Base-by-base conservation (phyloP, 257 asterid genomes). In the Craterostigma plantagineum region DNA sequence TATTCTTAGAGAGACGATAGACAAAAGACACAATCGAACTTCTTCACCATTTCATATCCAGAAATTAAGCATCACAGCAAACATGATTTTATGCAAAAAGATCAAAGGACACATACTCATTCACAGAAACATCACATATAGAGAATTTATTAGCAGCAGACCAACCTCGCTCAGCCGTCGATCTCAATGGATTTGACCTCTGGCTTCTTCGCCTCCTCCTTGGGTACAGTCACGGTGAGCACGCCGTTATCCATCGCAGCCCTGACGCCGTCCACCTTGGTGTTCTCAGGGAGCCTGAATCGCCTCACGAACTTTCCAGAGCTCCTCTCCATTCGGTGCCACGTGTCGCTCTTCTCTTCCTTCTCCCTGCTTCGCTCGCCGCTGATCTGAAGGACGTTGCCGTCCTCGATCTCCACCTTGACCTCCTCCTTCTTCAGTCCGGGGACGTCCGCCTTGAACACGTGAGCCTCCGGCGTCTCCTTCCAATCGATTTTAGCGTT, bases 261-360 rank as follows among this genome's bases (percentile, higher is more conserved):
- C 16, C 51, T 63, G 10, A 57, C 38, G 61, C 53, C 34, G 33
- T 57, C 61, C 46, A 48, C 1, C 30, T 57, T 63, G 0, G 61
- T 43, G 11, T 63, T 57, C 49, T 62, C 60, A 38, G 63, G 68
- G 52, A 62, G 60, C 48, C 60, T 23, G 46, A 56, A 62, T 12
- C 58, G 52, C 33, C 61, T 56, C 38, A 52, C 16, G 54, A 63
- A 57, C 50, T 43, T 52, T 6, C 64, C 61, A 15, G 57, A 16
- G 54, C 69, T 63, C 54, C 69, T 48, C 69, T 63, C 69, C 37
- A 55, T 9, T 10, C 64, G 64, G 46, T 52, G 60, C 60, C 68
- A 62, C 8, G 42, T 62, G 34, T 62, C 64, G 35, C 48, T 63
- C 54, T 57, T 57, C 51, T 57, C 64, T 34, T 57, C 69, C 38